Evolutionary conservation across 208 protist species (phyloP).

Genomic region (Herpetomonas samuelpessoai): DNA sequence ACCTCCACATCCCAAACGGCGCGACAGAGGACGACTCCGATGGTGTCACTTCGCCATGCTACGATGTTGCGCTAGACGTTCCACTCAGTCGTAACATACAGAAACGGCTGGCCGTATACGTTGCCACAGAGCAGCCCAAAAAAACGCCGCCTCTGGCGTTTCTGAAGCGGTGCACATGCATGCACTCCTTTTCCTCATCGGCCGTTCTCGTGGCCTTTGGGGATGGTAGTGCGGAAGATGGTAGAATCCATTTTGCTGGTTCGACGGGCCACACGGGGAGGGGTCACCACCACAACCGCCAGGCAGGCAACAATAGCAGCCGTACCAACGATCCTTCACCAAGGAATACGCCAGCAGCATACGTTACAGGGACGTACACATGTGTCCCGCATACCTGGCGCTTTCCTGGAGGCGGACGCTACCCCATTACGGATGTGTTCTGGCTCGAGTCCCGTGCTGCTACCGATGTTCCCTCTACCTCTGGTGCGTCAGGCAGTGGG

Average conservation of each 20-base stretch:
- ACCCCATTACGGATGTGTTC: neutral
- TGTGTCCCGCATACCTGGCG: neutral
- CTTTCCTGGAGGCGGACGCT: neutral
- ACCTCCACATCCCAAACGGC: no score
- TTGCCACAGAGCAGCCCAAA: no score
- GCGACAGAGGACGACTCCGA: no score
- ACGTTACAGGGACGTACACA: neutral
- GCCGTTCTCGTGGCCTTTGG: neutral
- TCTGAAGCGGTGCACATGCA: neutral
- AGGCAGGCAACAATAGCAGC: no score
- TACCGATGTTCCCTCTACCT: neutral
- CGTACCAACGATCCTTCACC: no score
- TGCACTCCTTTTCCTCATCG: neutral
- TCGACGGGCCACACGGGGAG: neutral
- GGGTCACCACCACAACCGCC: neutral
- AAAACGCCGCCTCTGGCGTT: neutral
- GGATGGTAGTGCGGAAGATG: neutral
- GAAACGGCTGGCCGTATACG: no score
- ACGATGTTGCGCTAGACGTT: no score
- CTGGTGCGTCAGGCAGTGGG: no score
- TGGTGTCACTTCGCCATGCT: no score
- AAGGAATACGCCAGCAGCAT: no score
- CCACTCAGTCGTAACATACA: no score
- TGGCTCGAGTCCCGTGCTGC: neutral
- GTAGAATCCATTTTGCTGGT: neutral